Base-by-base conservation (phyloP, 257 asterid species). In the Knoxia roxburghii region DNA sequence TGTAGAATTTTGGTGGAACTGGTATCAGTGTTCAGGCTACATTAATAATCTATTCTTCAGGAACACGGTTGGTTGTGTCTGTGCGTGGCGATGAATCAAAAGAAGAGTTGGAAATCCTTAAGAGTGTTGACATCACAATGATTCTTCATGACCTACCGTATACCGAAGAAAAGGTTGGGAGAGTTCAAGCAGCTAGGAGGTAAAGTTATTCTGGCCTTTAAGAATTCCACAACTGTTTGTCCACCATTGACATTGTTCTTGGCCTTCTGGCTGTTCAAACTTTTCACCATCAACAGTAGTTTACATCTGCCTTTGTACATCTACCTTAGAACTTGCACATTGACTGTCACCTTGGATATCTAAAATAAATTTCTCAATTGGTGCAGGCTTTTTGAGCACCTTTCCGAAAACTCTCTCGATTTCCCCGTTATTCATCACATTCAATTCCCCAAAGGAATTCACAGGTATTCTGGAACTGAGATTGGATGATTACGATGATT, bases 131-230 rank as follows among this genome's bases (percentile, higher is more conserved):
- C 76, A 95, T 85, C 32, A 84, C 81, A 14, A 81, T 88, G 95
- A 56, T 94, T 79, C 96, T 94, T 79, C 99, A 94, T 69, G 79
- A 88, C 72, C 56, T 94, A 33, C 95, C 99, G 13, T 77, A 79
- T 61, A 35, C 90, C 21, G 99, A 87, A 75, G 92, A 84, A 69
- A 88, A 86, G 79, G 75, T 79, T 79, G 87, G 98, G 79, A 81
- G 96, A 80, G 96, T 89, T 77, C 98, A 92, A 67, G 95, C 98
- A 49, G 97, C 96, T 62, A 86, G 97, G 74, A 90, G 94, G 98
- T 89, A 79, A 45, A 39, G 58, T 73, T 75, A 48, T 48, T 65
- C 72, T 69, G 18, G 43, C 17, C 35, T 41, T 77, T 60, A 8
- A 43, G 62, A 72, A 49, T 35, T 23, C 1, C 41, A 32, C 8